phyloP scores from a whole-genome alignment of 345 rosid genomes.

The Eucalyptus erythrocorys region DNA sequence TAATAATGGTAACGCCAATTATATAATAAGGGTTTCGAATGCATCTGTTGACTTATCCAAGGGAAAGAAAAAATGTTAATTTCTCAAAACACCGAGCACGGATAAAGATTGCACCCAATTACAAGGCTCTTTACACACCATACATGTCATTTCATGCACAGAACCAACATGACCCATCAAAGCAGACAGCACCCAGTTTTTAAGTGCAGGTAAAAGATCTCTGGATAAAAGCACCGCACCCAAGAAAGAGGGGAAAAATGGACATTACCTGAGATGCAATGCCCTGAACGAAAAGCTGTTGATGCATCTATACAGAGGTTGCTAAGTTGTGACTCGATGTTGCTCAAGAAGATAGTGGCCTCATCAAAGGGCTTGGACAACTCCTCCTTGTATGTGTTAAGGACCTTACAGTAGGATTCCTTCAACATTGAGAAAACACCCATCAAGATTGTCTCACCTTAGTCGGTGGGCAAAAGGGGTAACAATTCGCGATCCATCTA shows the following conservation, averaged over 20 bases:
- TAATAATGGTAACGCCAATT: not conserved
- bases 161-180: not conserved
- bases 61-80: not conserved
- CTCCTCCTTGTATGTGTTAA: constrained; percentile 49
- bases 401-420: constrained; percentile 55
- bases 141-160: constrained; percentile 16
- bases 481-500: not conserved
- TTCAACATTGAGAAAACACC: not conserved
- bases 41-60: not conserved
- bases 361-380: constrained; percentile 49
- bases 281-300: constrained; percentile 3
- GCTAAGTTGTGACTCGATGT: constrained; percentile 50
- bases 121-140: not conserved
- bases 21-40: not conserved
- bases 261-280: constrained; percentile 8
- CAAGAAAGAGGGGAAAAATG: not conserved
- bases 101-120: not conserved
- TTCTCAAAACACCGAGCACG: not conserved
- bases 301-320: constrained; percentile 34
- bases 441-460: not conserved
- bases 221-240: not conserved
- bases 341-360: constrained; percentile 39
- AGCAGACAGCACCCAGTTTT: not conserved
- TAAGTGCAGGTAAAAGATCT: not conserved
- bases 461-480: not conserved